Evolutionary conservation across 768 basidiomycete species (phyloP).

Genomic region (Pilatotrama ljubarskyi): DNA sequence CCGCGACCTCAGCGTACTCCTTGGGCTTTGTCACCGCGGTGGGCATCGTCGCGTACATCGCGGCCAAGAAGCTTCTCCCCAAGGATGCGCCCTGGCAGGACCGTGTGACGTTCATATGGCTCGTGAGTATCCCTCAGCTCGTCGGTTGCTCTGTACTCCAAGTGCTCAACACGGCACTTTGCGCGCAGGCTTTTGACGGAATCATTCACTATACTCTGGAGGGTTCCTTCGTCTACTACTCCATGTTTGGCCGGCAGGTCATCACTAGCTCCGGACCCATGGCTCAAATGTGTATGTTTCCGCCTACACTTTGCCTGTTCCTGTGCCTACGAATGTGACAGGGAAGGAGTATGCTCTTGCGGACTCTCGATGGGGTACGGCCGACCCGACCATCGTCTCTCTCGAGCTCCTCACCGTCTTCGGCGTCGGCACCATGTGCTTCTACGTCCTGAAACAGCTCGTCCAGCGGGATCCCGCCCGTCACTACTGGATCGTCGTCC

Average conservation of each 20-base stretch:
- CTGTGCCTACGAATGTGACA: slow-evolving; percentile 27
- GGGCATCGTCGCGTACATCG: slow-evolving; percentile 51
- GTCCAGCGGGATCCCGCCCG: slow-evolving; percentile 62
- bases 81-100: slow-evolving; percentile 66
- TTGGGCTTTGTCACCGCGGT: slow-evolving; percentile 58
- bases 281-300: slow-evolving; percentile 68
- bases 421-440: slow-evolving; percentile 72
- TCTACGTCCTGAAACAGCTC: slow-evolving; percentile 68
- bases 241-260: slow-evolving; percentile 71
- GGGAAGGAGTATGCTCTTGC: slow-evolving; percentile 83
- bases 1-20: slow-evolving; percentile 61
- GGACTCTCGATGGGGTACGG: slow-evolving; percentile 78
- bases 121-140: slow-evolving; percentile 45
- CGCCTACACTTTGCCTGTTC: neutral
- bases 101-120: slow-evolving; percentile 73
- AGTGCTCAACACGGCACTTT: neutral
- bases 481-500: slow-evolving; percentile 79
- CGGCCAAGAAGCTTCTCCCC: slow-evolving; percentile 57
- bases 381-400: slow-evolving; percentile 79
- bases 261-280: slow-evolving; percentile 67
- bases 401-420: slow-evolving; percentile 84
- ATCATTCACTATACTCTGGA: slow-evolving; percentile 79
- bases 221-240: slow-evolving; percentile 78
- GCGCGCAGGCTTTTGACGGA: slow-evolving; percentile 68
- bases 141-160: neutral